These are phyloP conservation scores for Mycena polygramma DNA, from an alignment of 768 basidiomycete species.

Conservation along the genomic window DNA sequence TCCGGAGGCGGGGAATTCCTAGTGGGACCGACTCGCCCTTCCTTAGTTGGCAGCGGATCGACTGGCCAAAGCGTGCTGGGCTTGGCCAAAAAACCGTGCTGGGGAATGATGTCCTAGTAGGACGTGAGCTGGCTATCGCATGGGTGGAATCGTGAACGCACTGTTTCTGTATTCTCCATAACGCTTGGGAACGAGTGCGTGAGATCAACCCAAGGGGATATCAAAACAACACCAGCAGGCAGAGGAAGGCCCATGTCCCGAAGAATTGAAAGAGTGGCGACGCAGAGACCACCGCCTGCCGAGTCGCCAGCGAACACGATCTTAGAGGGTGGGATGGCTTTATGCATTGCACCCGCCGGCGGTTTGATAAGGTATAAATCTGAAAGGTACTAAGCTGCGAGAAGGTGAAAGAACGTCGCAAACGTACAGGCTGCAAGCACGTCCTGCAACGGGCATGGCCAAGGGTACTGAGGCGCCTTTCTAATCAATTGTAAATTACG, in stretches of 20 bases:
- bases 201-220: constrained; percentile 89
- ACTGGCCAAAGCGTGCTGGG: constrained; percentile 72
- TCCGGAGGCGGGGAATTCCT: constrained; percentile 58
- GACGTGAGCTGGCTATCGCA: neutral
- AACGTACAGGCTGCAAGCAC: constrained; percentile 76
- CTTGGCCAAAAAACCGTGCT: constrained; percentile 71
- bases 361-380: constrained; percentile 83
- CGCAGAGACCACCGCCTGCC: constrained; percentile 78
- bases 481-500: constrained; percentile 49
- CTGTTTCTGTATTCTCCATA: constrained; percentile 74
- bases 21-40: constrained; percentile 53
- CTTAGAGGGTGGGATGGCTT: constrained; percentile 71
- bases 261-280: constrained; percentile 72
- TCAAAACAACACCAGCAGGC: constrained; percentile 83
- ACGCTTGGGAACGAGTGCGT: constrained; percentile 88
- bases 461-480: constrained; percentile 88
- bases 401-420: neutral
- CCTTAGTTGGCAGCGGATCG: constrained; percentile 49
- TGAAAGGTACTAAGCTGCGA: constrained; percentile 37
- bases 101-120: constrained; percentile 74
- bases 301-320: constrained; percentile 86
- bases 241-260: constrained; percentile 78
- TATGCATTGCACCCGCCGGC: constrained; percentile 73
- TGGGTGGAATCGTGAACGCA: constrained; percentile 42
- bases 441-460: constrained; percentile 84